phyloP scores from a whole-genome alignment of 2,329 filamentous ascomycete species.

The Apiospora arundinis region DNA sequence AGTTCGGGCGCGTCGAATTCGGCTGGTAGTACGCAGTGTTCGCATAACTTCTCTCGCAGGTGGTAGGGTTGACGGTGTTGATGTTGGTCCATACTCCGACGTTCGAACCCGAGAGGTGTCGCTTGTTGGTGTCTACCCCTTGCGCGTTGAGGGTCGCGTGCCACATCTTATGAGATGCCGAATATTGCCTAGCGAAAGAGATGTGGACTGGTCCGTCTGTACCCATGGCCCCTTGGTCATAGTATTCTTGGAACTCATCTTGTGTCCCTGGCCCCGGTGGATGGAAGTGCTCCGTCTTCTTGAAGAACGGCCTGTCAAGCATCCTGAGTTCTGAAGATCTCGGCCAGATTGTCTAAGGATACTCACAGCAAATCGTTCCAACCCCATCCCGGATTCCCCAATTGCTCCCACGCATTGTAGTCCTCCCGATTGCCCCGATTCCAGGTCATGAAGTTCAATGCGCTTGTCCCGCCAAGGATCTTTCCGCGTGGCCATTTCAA shows the following conservation, averaged over 20 bases:
- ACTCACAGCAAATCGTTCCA: slow-evolving; percentile 54
- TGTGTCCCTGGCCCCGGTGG: slow-evolving; percentile 39
- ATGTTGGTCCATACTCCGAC: slow-evolving; percentile 47
- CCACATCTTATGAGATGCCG: slow-evolving; percentile 51
- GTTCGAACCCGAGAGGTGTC: slow-evolving; percentile 47
- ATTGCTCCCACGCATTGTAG: slow-evolving; percentile 61
- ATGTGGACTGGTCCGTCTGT: slow-evolving; percentile 54
- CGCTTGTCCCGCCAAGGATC: slow-evolving; percentile 67
- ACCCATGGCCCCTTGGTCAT: slow-evolving; percentile 49
- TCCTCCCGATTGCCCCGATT: slow-evolving; percentile 53
- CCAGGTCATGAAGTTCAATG: slow-evolving; percentile 65
- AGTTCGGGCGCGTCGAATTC: slow-evolving; percentile 47
- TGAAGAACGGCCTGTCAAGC: slow-evolving; percentile 53
- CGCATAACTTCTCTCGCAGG: slow-evolving; percentile 47
- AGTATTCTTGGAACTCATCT: slow-evolving; percentile 44
- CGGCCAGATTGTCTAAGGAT: background rate
- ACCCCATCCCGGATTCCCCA: slow-evolving; percentile 65
- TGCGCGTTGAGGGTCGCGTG: slow-evolving; percentile 47
- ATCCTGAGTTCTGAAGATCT: background rate
- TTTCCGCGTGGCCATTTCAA: slow-evolving; percentile 51
- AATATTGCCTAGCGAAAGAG: slow-evolving; percentile 50
- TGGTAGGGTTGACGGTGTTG: slow-evolving; percentile 41
- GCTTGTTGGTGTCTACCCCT: slow-evolving; percentile 43
- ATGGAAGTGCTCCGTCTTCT: slow-evolving; percentile 56
- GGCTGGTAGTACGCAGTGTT: slow-evolving; percentile 48